Conservation (phyloP, 495 filamentous ascomycete genomes). For the Parathielavia hyrcaniae region DNA sequence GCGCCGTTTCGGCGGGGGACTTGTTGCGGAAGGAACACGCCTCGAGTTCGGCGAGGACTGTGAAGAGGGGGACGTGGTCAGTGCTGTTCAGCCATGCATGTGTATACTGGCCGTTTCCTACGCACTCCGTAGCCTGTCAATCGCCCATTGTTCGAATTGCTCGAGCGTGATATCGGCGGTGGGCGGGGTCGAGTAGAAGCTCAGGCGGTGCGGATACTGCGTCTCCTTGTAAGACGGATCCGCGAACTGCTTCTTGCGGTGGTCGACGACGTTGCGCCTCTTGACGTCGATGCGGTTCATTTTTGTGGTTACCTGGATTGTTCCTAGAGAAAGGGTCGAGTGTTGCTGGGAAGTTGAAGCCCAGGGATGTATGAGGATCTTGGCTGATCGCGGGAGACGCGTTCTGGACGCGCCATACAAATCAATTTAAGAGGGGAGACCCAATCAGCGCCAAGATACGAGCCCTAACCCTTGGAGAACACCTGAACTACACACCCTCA, state of each 20-base stretch:
- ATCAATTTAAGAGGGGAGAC: conserved; percentile 1
- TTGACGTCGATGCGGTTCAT: conserved; percentile 84
- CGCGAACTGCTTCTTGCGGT: conserved; percentile 83
- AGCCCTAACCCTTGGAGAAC: conserved; percentile 16
- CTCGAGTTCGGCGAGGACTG: conserved; percentile 93
- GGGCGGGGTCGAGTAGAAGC: conserved; percentile 83
- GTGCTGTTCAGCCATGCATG: not conserved
- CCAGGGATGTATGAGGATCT: not conserved
- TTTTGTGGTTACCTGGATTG: conserved; percentile 19
- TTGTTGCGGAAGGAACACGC: conserved; percentile 93
- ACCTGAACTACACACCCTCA: no score
- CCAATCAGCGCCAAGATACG: conserved; percentile 1
- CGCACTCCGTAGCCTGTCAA: conserved; percentile 75
- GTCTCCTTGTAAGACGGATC: conserved; percentile 61
- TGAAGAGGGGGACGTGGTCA: not conserved
- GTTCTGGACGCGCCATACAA: conserved; percentile 21
- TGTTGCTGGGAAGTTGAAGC: not conserved
- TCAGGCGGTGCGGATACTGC: conserved; percentile 79
- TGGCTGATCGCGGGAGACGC: conserved; percentile 21
- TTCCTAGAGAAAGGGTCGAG: not conserved
- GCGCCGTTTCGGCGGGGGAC: conserved; percentile 64
- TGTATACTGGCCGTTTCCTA: not conserved
- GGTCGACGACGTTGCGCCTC: conserved; percentile 62
- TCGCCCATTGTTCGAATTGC: conserved; percentile 99
- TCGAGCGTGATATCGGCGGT: conserved; percentile 94